Conservation (phyloP, 164 flowering plant species). For the Taxillus chinensis region DNA sequence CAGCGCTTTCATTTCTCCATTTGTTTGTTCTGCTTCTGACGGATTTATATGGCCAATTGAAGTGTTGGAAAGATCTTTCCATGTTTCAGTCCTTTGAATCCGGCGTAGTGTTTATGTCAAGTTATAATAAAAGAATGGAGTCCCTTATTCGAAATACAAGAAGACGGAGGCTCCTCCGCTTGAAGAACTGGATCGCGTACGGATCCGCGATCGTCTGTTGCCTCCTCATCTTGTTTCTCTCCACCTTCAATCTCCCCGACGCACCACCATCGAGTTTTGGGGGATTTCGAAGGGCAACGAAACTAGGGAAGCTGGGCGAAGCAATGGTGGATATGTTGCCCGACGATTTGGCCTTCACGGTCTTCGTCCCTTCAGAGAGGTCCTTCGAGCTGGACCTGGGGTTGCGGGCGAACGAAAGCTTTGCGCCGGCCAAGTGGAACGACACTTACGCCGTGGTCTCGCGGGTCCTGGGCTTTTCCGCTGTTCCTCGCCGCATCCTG, state of each 20-base stretch:
- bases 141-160: neutral
- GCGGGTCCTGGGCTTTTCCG: slow-evolving; percentile 60
- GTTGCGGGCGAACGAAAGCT: slow-evolving; percentile 27
- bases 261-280: slow-evolving; percentile 10
- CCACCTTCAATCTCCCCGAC: slow-evolving; percentile 47
- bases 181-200: slow-evolving; percentile 29
- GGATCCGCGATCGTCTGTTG: slow-evolving; percentile 33
- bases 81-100: slow-evolving; percentile 33
- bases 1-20: slow-evolving; percentile 1
- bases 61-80: slow-evolving; percentile 2
- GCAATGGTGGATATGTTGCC: slow-evolving; percentile 81
- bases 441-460: slow-evolving; percentile 55
- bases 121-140: too few species aligned
- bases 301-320: slow-evolving; percentile 50
- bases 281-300: slow-evolving; percentile 1
- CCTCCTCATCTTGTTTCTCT: slow-evolving; percentile 28
- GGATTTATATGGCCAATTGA: neutral
- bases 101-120: slow-evolving; percentile 12
- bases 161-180: slow-evolving; percentile 9
- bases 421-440: slow-evolving; percentile 21
- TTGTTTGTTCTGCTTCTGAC: neutral
- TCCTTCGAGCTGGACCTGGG: slow-evolving; percentile 54
- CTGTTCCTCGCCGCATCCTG: slow-evolving; percentile 43
- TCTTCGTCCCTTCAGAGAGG: slow-evolving; percentile 63
- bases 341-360: slow-evolving; percentile 68